Evolutionary conservation across 2,329 filamentous ascomycete species (phyloP).

Genomic region (Gyromitra esculenta): DNA sequence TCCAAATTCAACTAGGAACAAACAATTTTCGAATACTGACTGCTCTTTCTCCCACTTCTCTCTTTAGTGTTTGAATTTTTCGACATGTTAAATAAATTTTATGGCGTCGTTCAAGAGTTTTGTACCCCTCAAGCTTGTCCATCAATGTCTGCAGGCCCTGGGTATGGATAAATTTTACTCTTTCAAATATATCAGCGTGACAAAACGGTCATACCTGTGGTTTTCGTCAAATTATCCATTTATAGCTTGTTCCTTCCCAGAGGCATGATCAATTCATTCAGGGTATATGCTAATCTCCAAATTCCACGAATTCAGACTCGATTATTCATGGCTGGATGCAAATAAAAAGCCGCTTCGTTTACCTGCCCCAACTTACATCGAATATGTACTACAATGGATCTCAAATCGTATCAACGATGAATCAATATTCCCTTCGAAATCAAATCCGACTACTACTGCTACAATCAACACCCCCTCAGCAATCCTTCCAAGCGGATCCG

Average conservation of each 20-base stretch:
- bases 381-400: slow-evolving; percentile 58
- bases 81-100: slow-evolving; percentile 58
- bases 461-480: slow-evolving; percentile 58
- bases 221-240: background rate
- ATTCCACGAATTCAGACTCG: slow-evolving; percentile 50
- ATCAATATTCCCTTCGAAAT: slow-evolving; percentile 58
- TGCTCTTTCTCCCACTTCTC: background rate
- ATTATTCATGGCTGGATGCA: slow-evolving; percentile 58
- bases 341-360: slow-evolving; percentile 57
- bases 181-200: background rate
- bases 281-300: slow-evolving; percentile 10
- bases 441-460: slow-evolving; percentile 51
- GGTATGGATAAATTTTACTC: slow-evolving; percentile 68
- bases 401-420: slow-evolving; percentile 58
- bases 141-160: slow-evolving; percentile 87
- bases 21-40: slow-evolving; percentile 13
- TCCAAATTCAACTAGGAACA: background rate
- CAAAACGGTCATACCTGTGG: background rate
- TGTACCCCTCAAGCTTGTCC: slow-evolving; percentile 87
- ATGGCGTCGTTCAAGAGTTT: slow-evolving; percentile 80
- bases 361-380: slow-evolving; percentile 58
- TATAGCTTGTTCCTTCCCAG: background rate
- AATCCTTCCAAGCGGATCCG: slow-evolving; percentile 61
- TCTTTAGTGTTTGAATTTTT: slow-evolving; percentile 57
- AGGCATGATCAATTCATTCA: background rate